Evolutionary conservation across 305 asterid species (phyloP).

Genomic region (Solanum hybrid): DNA sequence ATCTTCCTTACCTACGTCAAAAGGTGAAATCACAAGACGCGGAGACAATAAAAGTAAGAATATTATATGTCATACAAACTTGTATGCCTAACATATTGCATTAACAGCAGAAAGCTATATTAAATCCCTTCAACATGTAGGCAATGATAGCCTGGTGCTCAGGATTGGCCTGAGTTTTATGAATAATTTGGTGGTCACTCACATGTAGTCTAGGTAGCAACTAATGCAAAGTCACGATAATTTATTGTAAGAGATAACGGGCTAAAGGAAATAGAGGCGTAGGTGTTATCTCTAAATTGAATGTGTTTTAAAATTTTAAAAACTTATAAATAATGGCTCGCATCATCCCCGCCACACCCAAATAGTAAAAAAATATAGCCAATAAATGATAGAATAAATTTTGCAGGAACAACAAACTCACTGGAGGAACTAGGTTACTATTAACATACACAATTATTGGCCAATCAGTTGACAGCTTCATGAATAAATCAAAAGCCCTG

Average conservation of each 20-base stretch:
- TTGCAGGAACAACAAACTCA: neutral
- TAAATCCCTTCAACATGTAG: neutral
- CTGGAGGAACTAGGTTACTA: neutral
- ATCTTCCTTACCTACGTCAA: slow-evolving; percentile 54
- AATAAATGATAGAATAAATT: neutral
- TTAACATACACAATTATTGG: neutral
- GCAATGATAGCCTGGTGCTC: neutral
- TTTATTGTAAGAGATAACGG: neutral
- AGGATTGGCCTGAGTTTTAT: neutral
- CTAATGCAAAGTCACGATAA: neutral
- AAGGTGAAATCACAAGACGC: slow-evolving; percentile 7
- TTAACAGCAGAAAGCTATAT: neutral
- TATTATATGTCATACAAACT: neutral
- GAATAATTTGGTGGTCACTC: neutral
- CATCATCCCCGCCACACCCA: neutral
- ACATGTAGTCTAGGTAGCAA: neutral
- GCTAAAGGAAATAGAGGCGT: neutral
- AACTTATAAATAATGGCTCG: neutral
- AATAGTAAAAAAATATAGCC: neutral
- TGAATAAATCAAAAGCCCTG: neutral
- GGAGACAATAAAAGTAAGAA: neutral
- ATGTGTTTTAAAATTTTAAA: neutral
- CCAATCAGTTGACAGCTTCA: neutral
- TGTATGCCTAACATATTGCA: neutral
- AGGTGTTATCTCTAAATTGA: neutral